phyloP scores from a whole-genome alignment of 441 rosid genomes.

The Daphne laureola region DNA sequence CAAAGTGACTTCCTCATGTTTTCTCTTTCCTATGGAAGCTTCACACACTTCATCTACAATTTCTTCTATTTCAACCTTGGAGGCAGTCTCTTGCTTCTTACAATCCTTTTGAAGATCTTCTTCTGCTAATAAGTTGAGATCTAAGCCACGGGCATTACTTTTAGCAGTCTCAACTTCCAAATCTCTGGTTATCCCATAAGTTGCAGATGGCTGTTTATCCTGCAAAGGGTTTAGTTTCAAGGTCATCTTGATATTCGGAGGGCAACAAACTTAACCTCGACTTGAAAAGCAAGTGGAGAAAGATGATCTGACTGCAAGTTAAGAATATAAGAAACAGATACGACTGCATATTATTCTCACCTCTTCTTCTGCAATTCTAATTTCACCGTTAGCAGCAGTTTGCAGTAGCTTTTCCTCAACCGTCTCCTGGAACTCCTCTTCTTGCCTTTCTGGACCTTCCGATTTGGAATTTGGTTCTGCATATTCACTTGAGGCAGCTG shows the following conservation, averaged over 20 bases:
- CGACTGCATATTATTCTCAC: slow-evolving; percentile 1
- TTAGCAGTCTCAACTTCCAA: slow-evolving; percentile 17
- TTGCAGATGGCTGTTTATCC: slow-evolving; percentile 15
- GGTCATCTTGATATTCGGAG: background rate
- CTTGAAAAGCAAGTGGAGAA: background rate
- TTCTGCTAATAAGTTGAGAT: slow-evolving; percentile 8
- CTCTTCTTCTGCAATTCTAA: slow-evolving; percentile 5
- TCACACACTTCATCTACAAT: slow-evolving; percentile 17
- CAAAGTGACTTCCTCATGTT: slow-evolving; percentile 15
- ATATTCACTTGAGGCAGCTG: slow-evolving; percentile 12
- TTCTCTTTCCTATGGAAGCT: slow-evolving; percentile 13
- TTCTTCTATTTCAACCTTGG: slow-evolving; percentile 21
- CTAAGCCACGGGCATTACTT: slow-evolving; percentile 14
- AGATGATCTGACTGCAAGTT: background rate
- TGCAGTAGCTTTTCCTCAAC: slow-evolving; percentile 13
- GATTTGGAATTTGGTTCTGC: slow-evolving; percentile 14
- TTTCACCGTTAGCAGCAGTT: background rate
- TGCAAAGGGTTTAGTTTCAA: slow-evolving; percentile 11
- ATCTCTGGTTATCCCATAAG: slow-evolving; percentile 13
- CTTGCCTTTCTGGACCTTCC: slow-evolving; percentile 10
- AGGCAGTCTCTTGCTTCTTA: slow-evolving; percentile 8
- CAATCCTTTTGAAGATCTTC: slow-evolving; percentile 13
- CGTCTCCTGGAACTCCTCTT: slow-evolving; percentile 15
- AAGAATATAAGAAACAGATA: background rate
- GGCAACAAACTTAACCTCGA: no score